phyloP scores from a whole-genome alignment of 129 eudicot genomes.

The Rutidosis leptorrhynchoides region DNA sequence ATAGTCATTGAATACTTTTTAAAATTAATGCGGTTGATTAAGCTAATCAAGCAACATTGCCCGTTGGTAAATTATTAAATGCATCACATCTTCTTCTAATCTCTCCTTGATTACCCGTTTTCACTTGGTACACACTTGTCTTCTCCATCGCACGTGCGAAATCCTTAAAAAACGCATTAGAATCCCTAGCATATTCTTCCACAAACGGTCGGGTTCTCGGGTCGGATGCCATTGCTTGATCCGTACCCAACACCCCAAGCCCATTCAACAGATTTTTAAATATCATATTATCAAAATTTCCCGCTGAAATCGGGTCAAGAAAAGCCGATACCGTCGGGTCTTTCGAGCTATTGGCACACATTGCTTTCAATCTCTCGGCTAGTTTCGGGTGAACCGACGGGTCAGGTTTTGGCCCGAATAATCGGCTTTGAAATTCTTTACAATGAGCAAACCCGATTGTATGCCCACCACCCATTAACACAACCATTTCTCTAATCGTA shows the following conservation, averaged over 20 bases:
- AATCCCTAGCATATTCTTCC: constrained; percentile 54
- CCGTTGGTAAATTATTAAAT: constrained; percentile 35
- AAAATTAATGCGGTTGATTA: not conserved
- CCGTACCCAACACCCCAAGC: constrained; percentile 55
- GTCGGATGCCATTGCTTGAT: constrained; percentile 51
- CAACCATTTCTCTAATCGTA: constrained; percentile 55
- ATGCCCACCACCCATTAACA: constrained; percentile 56
- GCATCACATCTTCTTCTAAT: constrained; percentile 61
- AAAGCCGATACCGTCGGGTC: constrained; percentile 51
- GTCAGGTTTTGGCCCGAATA: constrained; percentile 45
- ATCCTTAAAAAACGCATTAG: constrained; percentile 45
- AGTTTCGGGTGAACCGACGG: constrained; percentile 47
- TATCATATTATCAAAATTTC: constrained; percentile 57
- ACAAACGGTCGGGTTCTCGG: constrained; percentile 57
- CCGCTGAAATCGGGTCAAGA: constrained; percentile 55
- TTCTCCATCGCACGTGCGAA: constrained; percentile 72
- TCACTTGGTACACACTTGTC: constrained; percentile 43
- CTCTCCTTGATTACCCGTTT: constrained; percentile 59
- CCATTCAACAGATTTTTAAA: constrained; percentile 54
- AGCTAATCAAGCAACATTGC: not conserved
- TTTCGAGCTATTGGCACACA: constrained; percentile 49
- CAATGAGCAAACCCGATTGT: constrained; percentile 68
- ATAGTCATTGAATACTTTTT: not conserved
- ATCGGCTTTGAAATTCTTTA: constrained; percentile 46
- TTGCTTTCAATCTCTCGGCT: constrained; percentile 33